Evolutionary conservation across 208 protist genomes (phyloP), one percentile per base, ranked within the genome.

Genomic region (Strigomonas culicis): DNA sequence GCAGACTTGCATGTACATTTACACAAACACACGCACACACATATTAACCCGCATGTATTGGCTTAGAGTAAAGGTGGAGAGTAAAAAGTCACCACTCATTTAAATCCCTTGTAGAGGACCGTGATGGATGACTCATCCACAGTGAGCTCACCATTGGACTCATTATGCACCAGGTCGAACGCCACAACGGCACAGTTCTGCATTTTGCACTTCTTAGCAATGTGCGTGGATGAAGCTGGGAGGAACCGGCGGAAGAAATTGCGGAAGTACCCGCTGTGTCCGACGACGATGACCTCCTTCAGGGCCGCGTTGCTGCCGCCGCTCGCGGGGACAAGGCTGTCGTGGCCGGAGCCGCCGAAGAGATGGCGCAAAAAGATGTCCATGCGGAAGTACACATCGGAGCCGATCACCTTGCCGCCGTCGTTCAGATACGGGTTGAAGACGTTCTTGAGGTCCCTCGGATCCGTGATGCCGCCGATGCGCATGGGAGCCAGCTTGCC

Each of bases 161-260:
- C 74, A 59, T 93, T 81, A 43, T 73, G 71, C 19, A 77, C 74
- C 10, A 96, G 72, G 47, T 94, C 83, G 71, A 96, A 93, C 28
- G 67, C 67, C 4, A 97, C 87, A 10, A 88, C 90, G 15, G 76
- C 88, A 66, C 89, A 95, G 64, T 97, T 97, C 51, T 93, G 75
- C 68, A 97, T 80, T 65, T 95, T 97, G 1, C 75, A 84, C 65
- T 77, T 76, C 71, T 86, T 93, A 0, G 83, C 58, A 11, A 91
- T 59, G 71, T 96, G 90, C 13, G 63, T 66, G 28, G 79, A 88
- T 13, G 66, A 74, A 22, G 68, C 36, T 1, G 90, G 93, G 13
- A 97, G 82, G 64, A 95, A 97, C 6, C 88, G 85, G 22, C 75
- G 66, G 68, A 97, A 96, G 66, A 96, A 96, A 60, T 79, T 81